A percentile compares a stretch with the other conserved stretches of the same genome.
These are phyloP conservation scores for Ustilago bromivora DNA, from an alignment of 1,284 basidiomycete species.

Conservation along the genomic window DNA sequence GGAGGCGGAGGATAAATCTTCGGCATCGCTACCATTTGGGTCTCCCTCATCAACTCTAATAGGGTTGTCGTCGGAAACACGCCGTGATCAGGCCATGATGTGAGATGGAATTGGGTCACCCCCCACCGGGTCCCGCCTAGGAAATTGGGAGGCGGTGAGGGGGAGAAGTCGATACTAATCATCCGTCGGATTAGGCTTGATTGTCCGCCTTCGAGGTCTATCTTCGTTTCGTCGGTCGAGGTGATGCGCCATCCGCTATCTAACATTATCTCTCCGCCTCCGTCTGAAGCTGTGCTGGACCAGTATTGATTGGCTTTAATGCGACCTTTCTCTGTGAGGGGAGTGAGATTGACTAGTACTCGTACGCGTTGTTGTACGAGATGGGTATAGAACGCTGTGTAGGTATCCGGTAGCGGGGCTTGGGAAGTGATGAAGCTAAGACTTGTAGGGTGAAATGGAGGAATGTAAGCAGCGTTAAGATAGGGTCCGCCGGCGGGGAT, in stretches of 20 bases:
- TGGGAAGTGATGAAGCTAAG: constrained; percentile 91
- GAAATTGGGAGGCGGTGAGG: neutral
- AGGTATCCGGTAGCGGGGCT: constrained; percentile 91
- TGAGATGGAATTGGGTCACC: constrained; percentile 79
- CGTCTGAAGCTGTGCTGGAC: constrained; percentile 24
- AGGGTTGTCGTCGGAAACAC: constrained; percentile 73
- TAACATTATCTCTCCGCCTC: constrained; percentile 12
- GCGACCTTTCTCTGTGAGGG: constrained; percentile 53
- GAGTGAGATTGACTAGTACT: constrained; percentile 66
- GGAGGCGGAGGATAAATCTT: constrained; percentile 73
- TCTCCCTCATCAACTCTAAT: constrained; percentile 42
- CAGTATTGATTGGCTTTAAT: constrained; percentile 66
- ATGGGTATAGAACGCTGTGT: constrained; percentile 79
- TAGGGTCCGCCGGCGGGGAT: constrained; percentile 50
- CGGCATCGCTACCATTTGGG: constrained; percentile 48
- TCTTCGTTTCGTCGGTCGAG: neutral
- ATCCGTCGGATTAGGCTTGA: constrained; percentile 23
- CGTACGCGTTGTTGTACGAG: constrained; percentile 32
- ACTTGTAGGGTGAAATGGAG: constrained; percentile 33
- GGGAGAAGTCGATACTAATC: constrained; percentile 14
- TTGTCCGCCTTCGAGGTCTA: constrained; percentile 28
- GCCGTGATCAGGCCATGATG: constrained; percentile 85
- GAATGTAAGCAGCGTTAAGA: constrained; percentile 60
- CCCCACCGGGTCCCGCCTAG: constrained; percentile 11
- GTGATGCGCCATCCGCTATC: constrained; percentile 26